Base-by-base conservation (phyloP, 805 yeast species). In the Limtongia smithiae region DNA sequence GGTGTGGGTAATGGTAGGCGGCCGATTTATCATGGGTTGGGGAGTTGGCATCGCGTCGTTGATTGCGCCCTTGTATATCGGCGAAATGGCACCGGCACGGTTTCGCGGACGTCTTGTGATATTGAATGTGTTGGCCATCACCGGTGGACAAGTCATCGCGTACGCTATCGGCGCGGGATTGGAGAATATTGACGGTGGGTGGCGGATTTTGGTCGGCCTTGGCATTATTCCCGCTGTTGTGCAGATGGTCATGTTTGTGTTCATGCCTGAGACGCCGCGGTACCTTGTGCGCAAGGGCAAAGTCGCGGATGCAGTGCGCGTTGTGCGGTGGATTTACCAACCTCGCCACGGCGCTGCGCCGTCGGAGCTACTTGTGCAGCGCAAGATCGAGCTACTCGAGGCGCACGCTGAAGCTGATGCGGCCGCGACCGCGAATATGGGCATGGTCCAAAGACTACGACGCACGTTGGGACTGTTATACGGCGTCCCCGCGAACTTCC, bases 11-110 rank as follows among this genome's bases (percentile, higher is more conserved):
- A 91, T 91, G 97, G 82, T 87, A 55, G 81, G 71, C 12, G 98
- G 97, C 37, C 78, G 97, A 65, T 83, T 93, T 58, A 73, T 91
- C 41, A 85, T 93, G 83, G 98, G 98, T 15, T 85, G 86, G 68
- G 97, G 96, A 60, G 97, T 91, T 24, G 98, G 98, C 59, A 77
- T 86, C 47, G 97, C 97, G 1, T 89, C 97, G 2, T 72, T 91
- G 46, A 83, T 88, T 48, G 88, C 97, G n/a, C 98, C 98, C 1
- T 73, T 91, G 49, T 90, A 89, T 74, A 85, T 91, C 54, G 75
- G 88, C 48, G 98, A 91, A 68, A 77, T 90, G 65, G 95, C 97
- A 2, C 97, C 98, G 25, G 27, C 59, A 7, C 79, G 82, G 66
- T 87, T 86, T 65, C 79, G 98, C 65, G 97, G 97, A 48, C 76